These are phyloP conservation scores for Acanthamoeba healyi DNA, from an alignment of 208 protist species.

Conservation along the genomic window DNA sequence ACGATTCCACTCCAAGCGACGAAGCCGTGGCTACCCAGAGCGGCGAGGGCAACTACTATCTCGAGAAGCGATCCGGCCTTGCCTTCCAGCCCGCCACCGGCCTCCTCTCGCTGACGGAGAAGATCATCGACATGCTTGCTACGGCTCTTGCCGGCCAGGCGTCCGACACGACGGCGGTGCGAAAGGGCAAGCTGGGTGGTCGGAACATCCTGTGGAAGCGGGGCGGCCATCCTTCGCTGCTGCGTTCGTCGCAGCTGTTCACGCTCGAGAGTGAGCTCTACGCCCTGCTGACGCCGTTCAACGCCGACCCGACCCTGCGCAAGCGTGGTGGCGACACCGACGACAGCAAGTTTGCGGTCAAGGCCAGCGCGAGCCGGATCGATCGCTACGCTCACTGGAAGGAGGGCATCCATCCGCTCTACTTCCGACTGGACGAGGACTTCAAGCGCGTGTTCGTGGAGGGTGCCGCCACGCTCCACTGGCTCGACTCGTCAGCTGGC, in stretches of 20 bases:
- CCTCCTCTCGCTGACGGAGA: background rate
- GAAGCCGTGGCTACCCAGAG: background rate
- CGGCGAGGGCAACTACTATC: background rate
- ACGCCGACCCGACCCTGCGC: conserved; percentile 22
- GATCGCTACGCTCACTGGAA: conserved; percentile 50
- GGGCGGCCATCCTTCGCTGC: conserved; percentile 21
- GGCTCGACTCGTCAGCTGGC: background rate
- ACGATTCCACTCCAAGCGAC: too few relatives aligned
- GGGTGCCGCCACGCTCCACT: conserved; percentile 45
- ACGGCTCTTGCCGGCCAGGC: conserved; percentile 5
- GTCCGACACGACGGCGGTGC: background rate
- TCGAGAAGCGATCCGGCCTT: background rate
- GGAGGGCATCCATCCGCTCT: conserved; percentile 40
- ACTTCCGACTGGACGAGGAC: conserved; percentile 34
- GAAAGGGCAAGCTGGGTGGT: background rate
- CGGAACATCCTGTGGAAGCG: conserved; percentile 48
- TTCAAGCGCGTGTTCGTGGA: conserved; percentile 58
- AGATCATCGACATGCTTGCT: conserved; percentile 20
- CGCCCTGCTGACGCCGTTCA: background rate
- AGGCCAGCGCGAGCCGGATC: background rate
- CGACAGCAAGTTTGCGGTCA: background rate
- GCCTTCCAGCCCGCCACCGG: background rate
- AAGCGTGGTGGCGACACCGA: background rate
- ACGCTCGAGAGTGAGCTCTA: background rate
- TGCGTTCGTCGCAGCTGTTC: conserved; percentile 23